Evolutionary conservation across 805 yeast species (phyloP), one percentile per base, ranked within the genome.

Genomic region (Ogataea neopini): DNA sequence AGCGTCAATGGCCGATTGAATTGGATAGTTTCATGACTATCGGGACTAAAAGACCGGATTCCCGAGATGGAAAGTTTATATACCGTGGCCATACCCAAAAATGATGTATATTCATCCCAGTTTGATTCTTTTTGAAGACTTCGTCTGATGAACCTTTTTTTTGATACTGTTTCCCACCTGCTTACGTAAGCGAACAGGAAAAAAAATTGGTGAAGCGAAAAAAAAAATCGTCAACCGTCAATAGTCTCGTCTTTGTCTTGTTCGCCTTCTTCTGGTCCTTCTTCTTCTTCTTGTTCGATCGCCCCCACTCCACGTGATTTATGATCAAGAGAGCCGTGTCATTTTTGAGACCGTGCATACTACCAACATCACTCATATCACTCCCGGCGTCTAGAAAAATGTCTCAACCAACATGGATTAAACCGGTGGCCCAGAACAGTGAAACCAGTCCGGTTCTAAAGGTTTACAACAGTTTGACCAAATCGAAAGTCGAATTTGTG

Each of bases 1-100:
- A 94, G 73, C 0, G 99, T 94, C 61, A 94, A 70, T 0, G 99
- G 99, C 40, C 80, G 79, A 13, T 91, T 90, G 68, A 94, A 94
- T 60, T 87, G 88, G 50, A 94, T 88, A 0, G 91, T 84, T 62
- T 94, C 97, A 25, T 88, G 75, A 39, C 81, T 81, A 54, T 83
- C 82, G n/a, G 90, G 84, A 53, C 88, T 92, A 61, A 94, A 94
- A 0, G 98, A 90, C 34, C 99, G 74, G 4, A 94, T 80, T 22
- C 99, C 99, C 48, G 84, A 84, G 18, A 94, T 85, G 0, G 89
- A 81, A 13, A 86, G 77, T 69, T 84, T 69, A 56, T 75, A 75
- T 1, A 76, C 67, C 30, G 77, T 68, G 28, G 79, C 72, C 80
- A 64, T 67, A 30, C 13, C 9, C 3, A 13, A 30, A 15, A n/a